A percentile compares a stretch with the other conserved stretches of the same genome.
Evolutionary conservation across 345 rosid species (phyloP).

Genomic region (Mallotus nudiflorus): DNA sequence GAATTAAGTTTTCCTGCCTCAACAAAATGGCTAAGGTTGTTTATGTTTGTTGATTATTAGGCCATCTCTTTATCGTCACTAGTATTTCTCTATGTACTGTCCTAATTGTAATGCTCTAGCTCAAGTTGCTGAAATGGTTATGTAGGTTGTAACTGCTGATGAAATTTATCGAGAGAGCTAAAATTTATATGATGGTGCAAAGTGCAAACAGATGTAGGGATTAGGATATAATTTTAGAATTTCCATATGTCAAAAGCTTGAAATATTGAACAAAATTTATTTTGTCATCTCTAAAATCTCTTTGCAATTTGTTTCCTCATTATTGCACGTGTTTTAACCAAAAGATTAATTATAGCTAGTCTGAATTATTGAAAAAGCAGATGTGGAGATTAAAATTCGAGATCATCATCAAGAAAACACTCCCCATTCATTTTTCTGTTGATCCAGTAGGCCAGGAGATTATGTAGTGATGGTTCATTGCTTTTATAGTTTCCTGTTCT

Average conservation of each 20-base stretch:
- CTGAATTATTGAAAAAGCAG: conserved; percentile 44
- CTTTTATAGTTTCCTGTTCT: conserved; percentile 4
- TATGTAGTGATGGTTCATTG: conserved; percentile 50
- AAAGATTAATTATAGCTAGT: not conserved
- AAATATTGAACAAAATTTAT: not conserved
- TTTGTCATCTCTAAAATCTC: not conserved
- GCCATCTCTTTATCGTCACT: not conserved
- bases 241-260: not conserved
- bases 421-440: conserved; percentile 60
- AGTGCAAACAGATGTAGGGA: not conserved
- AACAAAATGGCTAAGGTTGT: not conserved
- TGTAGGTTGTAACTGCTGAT: not conserved
- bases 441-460: conserved; percentile 82
- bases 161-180: not conserved
- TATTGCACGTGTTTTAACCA: not conserved
- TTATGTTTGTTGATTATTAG: not conserved
- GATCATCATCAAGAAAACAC: conserved; percentile 42
- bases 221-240: not conserved
- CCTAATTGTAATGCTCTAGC: not conserved
- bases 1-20: not conserved
- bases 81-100: not conserved
- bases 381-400: conserved; percentile 67
- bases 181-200: not conserved
- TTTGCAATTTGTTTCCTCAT: not conserved
- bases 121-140: not conserved